Base-by-base conservation (phyloP, 495 filamentous ascomycete species). In the Lindgomyces ingoldianus region DNA sequence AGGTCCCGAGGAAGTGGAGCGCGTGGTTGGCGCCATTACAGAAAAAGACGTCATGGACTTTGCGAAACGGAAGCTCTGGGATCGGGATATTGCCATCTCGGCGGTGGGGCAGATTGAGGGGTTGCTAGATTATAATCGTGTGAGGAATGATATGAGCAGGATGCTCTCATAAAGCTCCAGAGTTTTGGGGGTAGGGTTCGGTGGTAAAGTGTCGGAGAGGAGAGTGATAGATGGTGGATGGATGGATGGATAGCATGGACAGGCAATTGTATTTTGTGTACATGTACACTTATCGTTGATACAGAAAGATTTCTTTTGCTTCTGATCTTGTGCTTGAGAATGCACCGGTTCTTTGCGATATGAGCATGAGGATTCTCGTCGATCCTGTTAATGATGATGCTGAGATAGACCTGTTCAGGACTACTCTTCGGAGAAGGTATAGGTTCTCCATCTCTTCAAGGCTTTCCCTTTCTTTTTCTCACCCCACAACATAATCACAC, bases 41-140 rank as follows among this genome's bases (percentile, higher is more conserved):
- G 91, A 90, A 82, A 95, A 96, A 86, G 92, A 99, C 68, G 91
- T 99, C 49, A 95, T 95, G 87, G 84, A 88, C 67, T 99, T 98
- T 76, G 93, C 93, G 68, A 84, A 86, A 77, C 83, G 83, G 76
- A 95, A 89, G 76, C 78, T 99, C 53, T 99, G 94, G 94, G 94
- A 99, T 78, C 89, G 93, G 78, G 94, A 99, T 76, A 76, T 99
- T 57, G 94, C 95, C 64, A 82, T 99, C 76, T 90, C 85, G 71
- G 95, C 95, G 14, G 87, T 98, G 54, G 94, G 94, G 57, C 87
- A 84, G 77, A 90, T 98, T 74, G 93, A 98, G 82, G 95, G 89
- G 69, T 77, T 87, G 73, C 75, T 96, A 62, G 93, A 97, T 79
- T 98, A 98, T 81, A 80, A 91, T 72, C 81, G 94, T 65, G 85